A percentile compares a stretch with the other conserved stretches of the same genome.
phyloP scores from a whole-genome alignment of 2,329 filamentous ascomycete genomes.

The Biscogniauxia marginata region DNA sequence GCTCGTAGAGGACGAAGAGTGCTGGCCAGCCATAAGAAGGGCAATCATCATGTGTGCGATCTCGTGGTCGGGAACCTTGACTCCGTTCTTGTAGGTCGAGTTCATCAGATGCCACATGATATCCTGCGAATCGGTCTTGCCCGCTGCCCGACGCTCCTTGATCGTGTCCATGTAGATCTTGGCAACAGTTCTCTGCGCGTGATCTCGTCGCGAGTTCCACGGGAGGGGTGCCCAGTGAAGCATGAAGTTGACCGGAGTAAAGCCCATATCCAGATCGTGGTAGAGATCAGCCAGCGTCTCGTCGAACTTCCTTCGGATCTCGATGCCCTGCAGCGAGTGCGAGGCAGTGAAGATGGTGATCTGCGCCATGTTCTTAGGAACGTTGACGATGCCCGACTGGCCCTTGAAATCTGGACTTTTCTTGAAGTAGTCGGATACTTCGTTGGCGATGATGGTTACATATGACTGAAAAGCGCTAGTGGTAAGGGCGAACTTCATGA shows the following conservation, averaged over 20 bases:
- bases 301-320: conserved; percentile 79
- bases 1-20: conserved; percentile 80
- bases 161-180: conserved; percentile 83
- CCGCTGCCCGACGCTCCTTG: conserved; percentile 60
- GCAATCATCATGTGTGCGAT: conserved; percentile 94
- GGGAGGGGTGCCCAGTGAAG: conserved; percentile 84
- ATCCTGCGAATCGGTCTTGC: conserved; percentile 58
- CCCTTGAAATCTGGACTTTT: conserved; percentile 65
- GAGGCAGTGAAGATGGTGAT: conserved; percentile 90
- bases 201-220: conserved; percentile 81
- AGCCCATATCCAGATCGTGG: conserved; percentile 88
- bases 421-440: conserved; percentile 73
- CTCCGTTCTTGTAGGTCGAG: conserved; percentile 80
- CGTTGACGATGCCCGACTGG: conserved; percentile 66
- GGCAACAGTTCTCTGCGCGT: conserved; percentile 76
- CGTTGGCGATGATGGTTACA: conserved; percentile 73
- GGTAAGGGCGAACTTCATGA: conserved; percentile 79
- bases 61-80: conserved; percentile 75
- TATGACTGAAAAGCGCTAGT: conserved; percentile 72
- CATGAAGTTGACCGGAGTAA: conserved; percentile 86
- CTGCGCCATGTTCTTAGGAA: conserved; percentile 75
- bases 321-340: conserved; percentile 79
- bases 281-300: conserved; percentile 78
- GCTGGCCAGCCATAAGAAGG: conserved; percentile 87
- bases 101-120: conserved; percentile 93